Conservation (phyloP, 176 grass and related monocot genomes). For the Cymbopogon citratus region DNA sequence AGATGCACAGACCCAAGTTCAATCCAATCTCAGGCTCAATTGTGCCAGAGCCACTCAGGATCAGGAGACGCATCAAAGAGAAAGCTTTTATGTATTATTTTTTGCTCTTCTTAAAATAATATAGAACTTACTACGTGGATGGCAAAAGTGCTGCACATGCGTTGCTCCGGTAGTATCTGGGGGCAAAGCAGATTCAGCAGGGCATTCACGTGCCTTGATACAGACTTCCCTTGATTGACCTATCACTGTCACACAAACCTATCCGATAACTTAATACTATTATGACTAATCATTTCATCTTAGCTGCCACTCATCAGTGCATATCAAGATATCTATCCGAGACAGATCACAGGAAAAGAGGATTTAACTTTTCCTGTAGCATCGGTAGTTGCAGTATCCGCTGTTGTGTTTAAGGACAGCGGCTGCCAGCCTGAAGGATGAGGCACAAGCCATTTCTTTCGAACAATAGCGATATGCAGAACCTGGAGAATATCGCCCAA, state of each 20-base stretch:
- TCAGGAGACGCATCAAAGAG: neutral
- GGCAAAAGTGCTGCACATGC: neutral
- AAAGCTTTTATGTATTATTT: neutral
- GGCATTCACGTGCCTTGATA: neutral
- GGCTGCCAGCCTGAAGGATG: constrained; percentile 75
- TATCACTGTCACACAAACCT: neutral
- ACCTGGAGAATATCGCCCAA: constrained; percentile 75
- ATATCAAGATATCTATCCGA: constrained; percentile 18
- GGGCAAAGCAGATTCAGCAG: neutral
- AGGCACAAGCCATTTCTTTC: constrained; percentile 78
- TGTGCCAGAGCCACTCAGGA: neutral
- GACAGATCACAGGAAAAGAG: constrained; percentile 4
- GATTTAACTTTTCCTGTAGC: constrained; percentile 5
- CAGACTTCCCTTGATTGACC: neutral
- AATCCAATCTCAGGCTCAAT: constrained; percentile 3
- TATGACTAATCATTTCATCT: neutral
- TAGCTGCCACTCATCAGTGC: neutral
- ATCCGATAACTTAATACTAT: neutral
- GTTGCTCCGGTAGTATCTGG: neutral
- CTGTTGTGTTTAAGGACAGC: constrained; percentile 50
- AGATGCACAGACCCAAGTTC: neutral
- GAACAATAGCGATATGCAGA: constrained; percentile 44
- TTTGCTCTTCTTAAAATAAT: neutral
- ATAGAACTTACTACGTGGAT: neutral
- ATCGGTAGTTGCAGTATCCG: constrained; percentile 19